These are phyloP conservation scores for Aschersonia sp. DNA, from an alignment of 2,329 filamentous ascomycete genomes.

Conservation along the genomic window DNA sequence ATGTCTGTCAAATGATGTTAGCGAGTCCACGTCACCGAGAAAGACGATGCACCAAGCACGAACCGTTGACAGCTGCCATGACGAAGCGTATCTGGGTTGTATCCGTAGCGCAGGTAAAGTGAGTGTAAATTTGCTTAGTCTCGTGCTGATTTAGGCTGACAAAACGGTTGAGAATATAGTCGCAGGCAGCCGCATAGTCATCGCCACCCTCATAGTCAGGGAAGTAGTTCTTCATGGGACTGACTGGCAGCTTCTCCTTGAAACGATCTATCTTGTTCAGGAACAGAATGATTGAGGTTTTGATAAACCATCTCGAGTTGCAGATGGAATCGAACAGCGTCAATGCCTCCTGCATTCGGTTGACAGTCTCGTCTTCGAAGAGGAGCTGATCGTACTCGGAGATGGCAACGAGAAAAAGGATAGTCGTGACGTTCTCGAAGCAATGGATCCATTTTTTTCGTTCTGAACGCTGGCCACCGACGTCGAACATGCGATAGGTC, in stretches of 20 bases:
- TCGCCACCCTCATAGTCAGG: constrained; percentile 88
- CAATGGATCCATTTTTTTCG: constrained; percentile 97
- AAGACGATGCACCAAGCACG: too few relatives aligned
- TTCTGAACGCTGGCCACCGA: constrained; percentile 82
- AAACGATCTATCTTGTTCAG: constrained; percentile 85
- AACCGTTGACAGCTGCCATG: constrained; percentile 98
- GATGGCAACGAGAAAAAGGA: constrained; percentile 91
- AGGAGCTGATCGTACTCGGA: constrained; percentile 94
- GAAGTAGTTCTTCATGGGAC: constrained; percentile 81
- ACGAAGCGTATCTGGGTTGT: constrained; percentile 99
- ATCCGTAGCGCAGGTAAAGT: constrained; percentile 97
- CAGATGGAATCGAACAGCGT: constrained; percentile 80
- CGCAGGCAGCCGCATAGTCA: constrained; percentile 89
- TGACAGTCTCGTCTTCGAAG: constrained; percentile 92
- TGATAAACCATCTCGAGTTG: constrained; percentile 82
- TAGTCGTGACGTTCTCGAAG: constrained; percentile 94
- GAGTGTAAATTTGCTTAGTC: constrained; percentile 99
- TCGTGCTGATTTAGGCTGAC: constrained; percentile 97
- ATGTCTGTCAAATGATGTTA: constrained; percentile 57
- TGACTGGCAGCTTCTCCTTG: constrained; percentile 70
- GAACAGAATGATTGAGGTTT: constrained; percentile 79
- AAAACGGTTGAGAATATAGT: constrained; percentile 98
- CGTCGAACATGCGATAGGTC: constrained; percentile 94
- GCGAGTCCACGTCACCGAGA: constrained; percentile 6
- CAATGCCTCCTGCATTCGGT: constrained; percentile 82